Evolutionary conservation across 164 flowering plant genomes (phyloP).

Genomic region (Santalum album): DNA sequence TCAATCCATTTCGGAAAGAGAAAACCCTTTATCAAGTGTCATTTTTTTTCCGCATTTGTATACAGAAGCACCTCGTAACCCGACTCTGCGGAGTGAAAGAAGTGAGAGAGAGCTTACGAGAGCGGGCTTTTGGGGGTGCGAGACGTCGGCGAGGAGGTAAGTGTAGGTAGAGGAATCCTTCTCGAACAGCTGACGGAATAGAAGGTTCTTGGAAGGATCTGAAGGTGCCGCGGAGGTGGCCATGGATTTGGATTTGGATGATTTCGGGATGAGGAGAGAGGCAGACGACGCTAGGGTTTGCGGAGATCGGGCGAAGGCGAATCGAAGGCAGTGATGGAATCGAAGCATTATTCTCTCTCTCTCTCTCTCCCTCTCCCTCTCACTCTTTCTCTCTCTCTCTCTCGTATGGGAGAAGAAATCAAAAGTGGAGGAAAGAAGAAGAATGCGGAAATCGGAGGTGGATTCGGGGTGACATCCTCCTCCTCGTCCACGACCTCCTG

Average conservation of each 20-base stretch:
- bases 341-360: neutral
- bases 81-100: no score
- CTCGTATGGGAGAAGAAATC: no score
- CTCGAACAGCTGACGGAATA: constrained; percentile 86
- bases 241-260: neutral
- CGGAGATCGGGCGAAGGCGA: neutral
- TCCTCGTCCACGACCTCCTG: no score
- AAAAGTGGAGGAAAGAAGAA: no score
- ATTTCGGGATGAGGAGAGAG: neutral
- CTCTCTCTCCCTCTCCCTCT: no score
- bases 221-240: constrained; percentile 28
- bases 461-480: no score
- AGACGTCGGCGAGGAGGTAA: constrained; percentile 80
- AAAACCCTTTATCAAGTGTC: no score
- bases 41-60: no score
- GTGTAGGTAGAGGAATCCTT: constrained; percentile 89
- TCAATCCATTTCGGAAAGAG: no score
- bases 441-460: no score
- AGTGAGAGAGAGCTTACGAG: constrained; percentile 31
- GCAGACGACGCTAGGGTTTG: neutral
- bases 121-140: constrained; percentile 84
- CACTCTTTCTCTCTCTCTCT: no score
- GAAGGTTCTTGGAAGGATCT: constrained; percentile 28
- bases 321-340: neutral
- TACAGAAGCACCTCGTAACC: neutral